phyloP scores from a whole-genome alignment of 257 asterid species.

The Solanum peruvianum region DNA sequence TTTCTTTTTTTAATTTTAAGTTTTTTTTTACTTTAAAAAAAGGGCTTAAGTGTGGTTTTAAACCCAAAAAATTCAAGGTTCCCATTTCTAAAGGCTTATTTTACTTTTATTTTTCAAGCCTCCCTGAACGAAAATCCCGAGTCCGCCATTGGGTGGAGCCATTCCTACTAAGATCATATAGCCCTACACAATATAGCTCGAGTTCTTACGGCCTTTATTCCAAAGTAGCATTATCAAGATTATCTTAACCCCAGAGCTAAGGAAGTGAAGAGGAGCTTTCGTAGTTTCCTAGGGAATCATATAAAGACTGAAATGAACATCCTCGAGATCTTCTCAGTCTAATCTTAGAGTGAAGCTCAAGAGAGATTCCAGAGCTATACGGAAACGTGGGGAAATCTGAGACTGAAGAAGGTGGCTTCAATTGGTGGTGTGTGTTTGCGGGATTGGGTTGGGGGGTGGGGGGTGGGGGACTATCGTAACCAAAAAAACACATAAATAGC shows the following conservation, averaged over 20 bases:
- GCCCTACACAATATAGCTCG: not conserved
- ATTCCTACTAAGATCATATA: not conserved
- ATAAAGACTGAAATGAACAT: not conserved
- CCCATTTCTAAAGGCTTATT: too few relatives aligned
- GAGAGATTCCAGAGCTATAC: not conserved
- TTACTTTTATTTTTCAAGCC: too few relatives aligned
- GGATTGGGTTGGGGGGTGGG: too few relatives aligned
- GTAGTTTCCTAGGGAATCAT: not conserved
- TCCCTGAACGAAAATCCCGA: too few relatives aligned
- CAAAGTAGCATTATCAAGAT: not conserved
- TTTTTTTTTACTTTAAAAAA: too few relatives aligned
- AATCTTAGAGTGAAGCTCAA: not conserved
- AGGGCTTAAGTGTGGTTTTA: too few relatives aligned
- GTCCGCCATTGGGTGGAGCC: not conserved
- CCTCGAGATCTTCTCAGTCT: not conserved
- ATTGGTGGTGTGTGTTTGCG: not conserved
- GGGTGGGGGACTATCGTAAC: not conserved
- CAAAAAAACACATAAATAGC: not conserved
- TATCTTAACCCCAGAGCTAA: not conserved
- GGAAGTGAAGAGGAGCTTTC: not conserved
- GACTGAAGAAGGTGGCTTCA: not conserved
- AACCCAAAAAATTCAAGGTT: too few relatives aligned
- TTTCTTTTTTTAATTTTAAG: too few relatives aligned
- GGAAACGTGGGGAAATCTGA: not conserved
- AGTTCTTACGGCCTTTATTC: not conserved